phyloP scores from a whole-genome alignment of 768 basidiomycete genomes.

The Chlorophyllum brunneum region DNA sequence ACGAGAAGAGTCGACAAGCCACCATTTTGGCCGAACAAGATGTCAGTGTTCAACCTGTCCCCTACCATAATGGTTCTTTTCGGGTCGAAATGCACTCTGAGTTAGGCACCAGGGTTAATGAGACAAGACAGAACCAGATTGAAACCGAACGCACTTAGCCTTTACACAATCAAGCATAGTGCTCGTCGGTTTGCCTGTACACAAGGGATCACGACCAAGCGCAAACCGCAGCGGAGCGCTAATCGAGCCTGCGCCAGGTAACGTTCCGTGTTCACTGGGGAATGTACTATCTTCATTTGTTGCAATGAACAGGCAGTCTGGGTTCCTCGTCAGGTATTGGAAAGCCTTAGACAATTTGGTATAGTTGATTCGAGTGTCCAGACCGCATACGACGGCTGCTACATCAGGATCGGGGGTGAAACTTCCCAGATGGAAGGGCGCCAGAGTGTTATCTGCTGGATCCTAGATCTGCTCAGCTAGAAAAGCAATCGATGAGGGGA shows the following conservation, averaged over 20 bases:
- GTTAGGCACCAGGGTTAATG: background rate
- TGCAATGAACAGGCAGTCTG: constrained; percentile 77
- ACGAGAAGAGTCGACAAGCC: constrained; percentile 88
- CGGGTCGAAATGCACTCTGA: constrained; percentile 84
- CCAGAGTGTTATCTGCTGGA: constrained; percentile 76
- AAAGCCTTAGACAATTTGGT: constrained; percentile 92
- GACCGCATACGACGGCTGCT: constrained; percentile 92
- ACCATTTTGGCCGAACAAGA: constrained; percentile 85
- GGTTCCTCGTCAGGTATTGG: constrained; percentile 80
- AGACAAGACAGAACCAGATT: constrained; percentile 5
- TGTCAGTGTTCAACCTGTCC: constrained; percentile 94
- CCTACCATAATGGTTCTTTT: constrained; percentile 91
- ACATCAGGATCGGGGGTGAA: constrained; percentile 77
- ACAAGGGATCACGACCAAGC: constrained; percentile 63
- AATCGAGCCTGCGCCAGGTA: constrained; percentile 85
- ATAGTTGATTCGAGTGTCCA: constrained; percentile 86
- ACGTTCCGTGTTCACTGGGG: constrained; percentile 64
- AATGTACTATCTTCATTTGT: constrained; percentile 95
- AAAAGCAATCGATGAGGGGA: constrained; percentile 6
- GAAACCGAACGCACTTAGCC: constrained; percentile 39
- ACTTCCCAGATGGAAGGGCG: constrained; percentile 58
- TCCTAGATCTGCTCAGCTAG: constrained; percentile 49
- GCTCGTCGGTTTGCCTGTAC: constrained; percentile 87
- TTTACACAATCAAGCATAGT: constrained; percentile 94
- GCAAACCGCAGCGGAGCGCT: constrained; percentile 79